Base-by-base conservation (phyloP, 306 rosid species). In the Clitoria ternatea region DNA sequence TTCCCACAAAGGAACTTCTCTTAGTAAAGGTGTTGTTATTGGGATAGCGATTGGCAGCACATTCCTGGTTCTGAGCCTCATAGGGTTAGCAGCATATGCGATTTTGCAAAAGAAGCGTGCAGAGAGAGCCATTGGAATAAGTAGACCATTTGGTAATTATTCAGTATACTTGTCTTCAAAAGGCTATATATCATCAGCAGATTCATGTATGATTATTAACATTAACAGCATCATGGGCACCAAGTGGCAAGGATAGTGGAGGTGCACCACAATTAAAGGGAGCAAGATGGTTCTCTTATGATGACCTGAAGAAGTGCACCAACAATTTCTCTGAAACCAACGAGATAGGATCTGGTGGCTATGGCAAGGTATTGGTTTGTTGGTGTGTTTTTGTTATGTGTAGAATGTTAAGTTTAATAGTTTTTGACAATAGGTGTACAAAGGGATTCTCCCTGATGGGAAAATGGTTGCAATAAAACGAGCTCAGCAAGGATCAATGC, bases 241-340 rank as follows among this genome's bases (percentile, higher is more conserved):
- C 97, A 48, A 91, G 92, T 49, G 96, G 96, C 36, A 83, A 89
- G 14, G 97, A 94, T 69, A 94, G 95, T 78, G 96, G 89, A 37
- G 92, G 99, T 57, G 97, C 96, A 67, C 97, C 99, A 17, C 99
- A 94, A 52, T 86, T 94, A 54, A 94, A 94, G 83, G 99, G 97
- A 73, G 97, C 97, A 52, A 89, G 97, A 81, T 91, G 96, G 97
- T 94, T 94, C 74, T 91, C 99, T 14, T 91, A 83, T 70, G 97
- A 94, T 73, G 99, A 94, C 23, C 99, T 94, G 39, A 89, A 85
- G 72, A 91, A 77, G 73, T 80, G 87, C 84, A 81, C 97, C 62
- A 85, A 67, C 65, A 87, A 84, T 77, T 89, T 94, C 85, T 84
- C 92, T 3, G 83, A 44, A n/a, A 80, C 80, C 50, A 89, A 86